Conservation (phyloP, 2,329 filamentous ascomycete species). For the Colletotrichum lentis region DNA sequence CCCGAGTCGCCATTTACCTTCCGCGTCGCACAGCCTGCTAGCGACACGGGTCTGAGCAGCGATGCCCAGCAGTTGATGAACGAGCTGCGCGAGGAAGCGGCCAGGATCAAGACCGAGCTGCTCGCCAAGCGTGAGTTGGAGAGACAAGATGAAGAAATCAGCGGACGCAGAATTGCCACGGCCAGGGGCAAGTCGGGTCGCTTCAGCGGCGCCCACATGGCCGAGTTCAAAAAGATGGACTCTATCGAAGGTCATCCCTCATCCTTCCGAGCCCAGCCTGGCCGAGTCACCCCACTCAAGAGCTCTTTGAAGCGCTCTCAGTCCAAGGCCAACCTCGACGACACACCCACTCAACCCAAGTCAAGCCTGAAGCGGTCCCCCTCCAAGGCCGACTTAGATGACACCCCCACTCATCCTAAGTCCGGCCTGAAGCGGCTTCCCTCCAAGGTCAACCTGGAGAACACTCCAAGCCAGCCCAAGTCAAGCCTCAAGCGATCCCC, state of each 20-base stretch:
- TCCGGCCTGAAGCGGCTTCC: slow-evolving; percentile 58
- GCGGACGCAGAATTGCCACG: slow-evolving; percentile 76
- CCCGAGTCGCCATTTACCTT: slow-evolving; percentile 72
- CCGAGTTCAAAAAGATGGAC: slow-evolving; percentile 96
- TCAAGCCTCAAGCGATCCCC: slow-evolving; percentile 58
- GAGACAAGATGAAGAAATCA: slow-evolving; percentile 52
- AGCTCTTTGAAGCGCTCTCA: slow-evolving; percentile 51
- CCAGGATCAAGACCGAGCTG: slow-evolving; percentile 41
- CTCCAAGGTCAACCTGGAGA: slow-evolving; percentile 44
- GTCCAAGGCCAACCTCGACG: slow-evolving; percentile 56
- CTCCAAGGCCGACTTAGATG: slow-evolving; percentile 47
- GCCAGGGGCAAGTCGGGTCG: slow-evolving; percentile 80
- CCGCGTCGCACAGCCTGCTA: slow-evolving; percentile 61
- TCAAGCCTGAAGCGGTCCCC: slow-evolving; percentile 47
- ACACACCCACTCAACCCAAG: slow-evolving; percentile 47
- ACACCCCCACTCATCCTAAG: slow-evolving; percentile 39
- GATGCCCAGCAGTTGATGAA: slow-evolving; percentile 69
- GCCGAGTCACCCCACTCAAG: slow-evolving; percentile 59
- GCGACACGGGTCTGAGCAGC: slow-evolving; percentile 64
- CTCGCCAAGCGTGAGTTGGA: slow-evolving; percentile 65
- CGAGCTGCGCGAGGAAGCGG: slow-evolving; percentile 67
- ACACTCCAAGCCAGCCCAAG: slow-evolving; percentile 39
- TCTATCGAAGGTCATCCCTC: slow-evolving; percentile 90
- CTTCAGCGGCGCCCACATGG: slow-evolving; percentile 86
- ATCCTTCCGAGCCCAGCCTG: slow-evolving; percentile 70